Base-by-base conservation (phyloP, 2,329 filamentous ascomycete genomes). In the Chaetothyriales sp. region DNA sequence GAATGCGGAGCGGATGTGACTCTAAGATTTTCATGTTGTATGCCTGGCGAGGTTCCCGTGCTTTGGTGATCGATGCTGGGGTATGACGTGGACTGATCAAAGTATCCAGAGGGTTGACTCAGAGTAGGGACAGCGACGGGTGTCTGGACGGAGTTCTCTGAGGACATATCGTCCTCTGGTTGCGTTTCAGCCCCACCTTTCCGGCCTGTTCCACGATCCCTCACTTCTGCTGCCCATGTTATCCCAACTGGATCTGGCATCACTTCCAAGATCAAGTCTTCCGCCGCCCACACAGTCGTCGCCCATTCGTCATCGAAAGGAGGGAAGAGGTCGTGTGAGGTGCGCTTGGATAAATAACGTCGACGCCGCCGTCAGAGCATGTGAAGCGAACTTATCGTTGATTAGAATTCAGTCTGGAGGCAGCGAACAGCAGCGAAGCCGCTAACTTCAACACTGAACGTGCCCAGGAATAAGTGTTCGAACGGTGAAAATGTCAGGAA, bases 61-160 rank as follows among this genome's bases (percentile, higher is more conserved):
- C 19, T 29, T 2, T 18, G 4, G n/a, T 18, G 33, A 43, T 46
- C 10, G 44, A 62, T 2, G 62, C 63, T 43, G 65, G 46, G 8
- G 46, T 10, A 13, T 28, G 28, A 10, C 3, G 46, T 4, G 8
- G 19, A 18, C 4, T 28, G 28, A 29, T 47, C 46, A 20, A 47
- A 47, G 22, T 47, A 47, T 10, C 46, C 46, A 22, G 22, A 29
- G 18, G 18, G 10, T 29, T 47, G 20, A 18, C 9, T 10, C 28
- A 33, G 29, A 8, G 15, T 10, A 13, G 22, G 46, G 20, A 18
- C 29, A 9, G 46, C 46, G 28, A 47, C 19, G 9, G 46, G 46
- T 47, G 46, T 47, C 18, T 18, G 18, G 20, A 18, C 15, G 5
- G 44, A 18, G 15, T 18, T 46, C n/a, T 46, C 33, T 40, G 33